Percentiles rank a stretch among this genome's conserved stretches.
Evolutionary conservation across 345 rosid genomes (phyloP).

Genomic region (Syzygium grande): DNA sequence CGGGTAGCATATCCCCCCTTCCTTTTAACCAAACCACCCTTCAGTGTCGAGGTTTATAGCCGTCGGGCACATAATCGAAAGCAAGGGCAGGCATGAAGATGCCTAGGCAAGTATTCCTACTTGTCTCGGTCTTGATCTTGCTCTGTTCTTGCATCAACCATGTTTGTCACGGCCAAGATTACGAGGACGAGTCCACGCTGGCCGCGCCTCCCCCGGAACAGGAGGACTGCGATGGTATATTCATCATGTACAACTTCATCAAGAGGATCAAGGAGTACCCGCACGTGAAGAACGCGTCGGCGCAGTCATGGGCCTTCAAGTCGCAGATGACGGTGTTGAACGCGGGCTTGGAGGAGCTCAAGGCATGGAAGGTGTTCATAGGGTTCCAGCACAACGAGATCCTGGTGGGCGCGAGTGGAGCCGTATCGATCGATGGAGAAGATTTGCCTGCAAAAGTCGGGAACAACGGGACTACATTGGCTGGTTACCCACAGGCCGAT

Average conservation of each 20-base stretch:
- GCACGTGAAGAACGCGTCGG: constrained; percentile 54
- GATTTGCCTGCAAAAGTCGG: constrained; percentile 54
- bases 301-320: constrained; percentile 88
- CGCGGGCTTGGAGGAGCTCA: constrained; percentile 50
- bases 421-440: constrained; percentile 28
- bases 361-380: constrained; percentile 64
- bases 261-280: constrained; percentile 58
- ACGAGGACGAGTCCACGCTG: constrained; percentile 3
- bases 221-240: constrained; percentile 62
- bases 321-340: constrained; percentile 52
- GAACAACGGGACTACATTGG: constrained; percentile 63
- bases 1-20: not conserved
- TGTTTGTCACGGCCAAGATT: constrained; percentile 43
- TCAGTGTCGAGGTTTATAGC: not conserved
- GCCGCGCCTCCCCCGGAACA: constrained; percentile 46
- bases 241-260: constrained; percentile 47
- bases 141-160: constrained; percentile 3
- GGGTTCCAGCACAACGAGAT: constrained; percentile 73
- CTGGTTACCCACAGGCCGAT: constrained; percentile 46
- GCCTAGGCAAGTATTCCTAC: constrained; percentile 11
- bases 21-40: not conserved
- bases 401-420: constrained; percentile 53
- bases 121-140: constrained; percentile 6
- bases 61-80: not conserved
- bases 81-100: constrained; percentile 20